Conservation (phyloP, 257 asterid species). For the Phtheirospermum japonicum region DNA sequence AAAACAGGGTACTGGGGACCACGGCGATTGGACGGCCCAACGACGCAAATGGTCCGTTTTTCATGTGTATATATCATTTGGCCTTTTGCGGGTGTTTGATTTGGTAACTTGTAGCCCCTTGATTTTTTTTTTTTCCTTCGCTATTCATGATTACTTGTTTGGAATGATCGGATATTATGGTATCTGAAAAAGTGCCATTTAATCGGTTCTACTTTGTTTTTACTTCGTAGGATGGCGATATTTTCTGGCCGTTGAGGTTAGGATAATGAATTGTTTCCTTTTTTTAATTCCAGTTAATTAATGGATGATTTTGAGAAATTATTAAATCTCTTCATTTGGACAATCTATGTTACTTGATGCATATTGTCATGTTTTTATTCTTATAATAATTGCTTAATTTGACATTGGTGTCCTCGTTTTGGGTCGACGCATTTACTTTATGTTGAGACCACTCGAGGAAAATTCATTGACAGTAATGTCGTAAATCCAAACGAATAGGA, state of each 20-base stretch:
- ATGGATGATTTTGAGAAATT: slow-evolving; percentile 30
- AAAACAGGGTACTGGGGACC: slow-evolving; percentile 12
- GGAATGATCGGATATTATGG: slow-evolving; percentile 35
- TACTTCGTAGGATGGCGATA: slow-evolving; percentile 36
- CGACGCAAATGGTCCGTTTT: slow-evolving; percentile 46
- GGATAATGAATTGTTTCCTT: slow-evolving; percentile 40
- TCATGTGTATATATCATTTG: slow-evolving; percentile 55
- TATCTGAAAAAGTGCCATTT: slow-evolving; percentile 33
- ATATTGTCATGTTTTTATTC: neutral
- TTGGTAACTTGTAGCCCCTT: slow-evolving; percentile 37
- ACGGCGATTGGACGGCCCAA: slow-evolving; percentile 24
- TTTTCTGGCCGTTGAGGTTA: slow-evolving; percentile 42
- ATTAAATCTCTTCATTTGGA: neutral
- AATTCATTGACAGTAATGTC: too few species aligned
- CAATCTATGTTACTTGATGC: neutral
- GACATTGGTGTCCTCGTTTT: neutral
- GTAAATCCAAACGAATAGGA: too few species aligned
- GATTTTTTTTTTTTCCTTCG: slow-evolving; percentile 21
- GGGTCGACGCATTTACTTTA: too few species aligned
- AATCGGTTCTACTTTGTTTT: slow-evolving; percentile 43
- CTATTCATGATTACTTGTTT: slow-evolving; percentile 33
- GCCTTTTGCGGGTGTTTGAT: slow-evolving; percentile 42
- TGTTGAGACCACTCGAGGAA: too few species aligned
- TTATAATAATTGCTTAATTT: neutral
- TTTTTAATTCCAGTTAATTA: slow-evolving; percentile 24